Percentiles rank a stretch among this genome's conserved stretches.
phyloP scores from a whole-genome alignment of 2,329 filamentous ascomycete genomes.

The Fusarium sp. region DNA sequence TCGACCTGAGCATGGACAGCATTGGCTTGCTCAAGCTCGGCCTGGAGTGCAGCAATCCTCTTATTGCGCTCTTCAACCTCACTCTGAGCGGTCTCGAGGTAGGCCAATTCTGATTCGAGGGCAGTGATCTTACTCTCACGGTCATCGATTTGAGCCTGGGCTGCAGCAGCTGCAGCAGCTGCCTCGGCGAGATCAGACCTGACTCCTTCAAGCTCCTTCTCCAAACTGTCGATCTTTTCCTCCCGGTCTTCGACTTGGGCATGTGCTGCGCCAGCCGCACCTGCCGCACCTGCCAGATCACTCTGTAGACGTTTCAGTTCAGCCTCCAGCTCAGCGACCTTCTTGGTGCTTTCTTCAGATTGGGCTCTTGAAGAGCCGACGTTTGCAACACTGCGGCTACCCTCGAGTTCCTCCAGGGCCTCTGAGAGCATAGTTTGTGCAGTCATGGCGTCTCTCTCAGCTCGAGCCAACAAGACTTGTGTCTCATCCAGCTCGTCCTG shows the following conservation, averaged over 20 bases:
- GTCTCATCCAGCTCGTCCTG: conserved; percentile 66
- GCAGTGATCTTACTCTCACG: conserved; percentile 40
- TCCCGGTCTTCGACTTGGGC: conserved; percentile 52
- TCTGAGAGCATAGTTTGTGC: conserved; percentile 63
- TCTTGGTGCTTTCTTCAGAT: conserved; percentile 52
- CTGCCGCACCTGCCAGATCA: conserved; percentile 38
- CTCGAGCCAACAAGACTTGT: conserved; percentile 52
- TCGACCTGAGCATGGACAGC: conserved; percentile 22
- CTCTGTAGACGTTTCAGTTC: conserved; percentile 52
- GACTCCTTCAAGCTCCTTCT: conserved; percentile 43
- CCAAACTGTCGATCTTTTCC: conserved; percentile 57
- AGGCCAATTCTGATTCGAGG: conserved; percentile 35
- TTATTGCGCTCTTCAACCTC: conserved; percentile 39
- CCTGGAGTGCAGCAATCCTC: conserved; percentile 40
- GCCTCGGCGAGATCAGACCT: conserved; percentile 38
- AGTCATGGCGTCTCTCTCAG: conserved; percentile 54
- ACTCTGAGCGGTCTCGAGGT: conserved; percentile 32
- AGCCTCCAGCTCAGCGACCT: conserved; percentile 56
- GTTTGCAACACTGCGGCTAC: conserved; percentile 44
- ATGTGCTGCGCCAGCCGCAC: conserved; percentile 43
- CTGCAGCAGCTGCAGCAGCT: conserved; percentile 10
- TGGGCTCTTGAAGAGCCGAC: conserved; percentile 40
- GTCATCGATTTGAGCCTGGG: conserved; percentile 40
- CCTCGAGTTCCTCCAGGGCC: conserved; percentile 62
- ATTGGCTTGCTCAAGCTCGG: conserved; percentile 51